These are phyloP conservation scores for Alternaria ventricosa DNA, from an alignment of 2,329 filamentous ascomycete species.

Conservation along the genomic window DNA sequence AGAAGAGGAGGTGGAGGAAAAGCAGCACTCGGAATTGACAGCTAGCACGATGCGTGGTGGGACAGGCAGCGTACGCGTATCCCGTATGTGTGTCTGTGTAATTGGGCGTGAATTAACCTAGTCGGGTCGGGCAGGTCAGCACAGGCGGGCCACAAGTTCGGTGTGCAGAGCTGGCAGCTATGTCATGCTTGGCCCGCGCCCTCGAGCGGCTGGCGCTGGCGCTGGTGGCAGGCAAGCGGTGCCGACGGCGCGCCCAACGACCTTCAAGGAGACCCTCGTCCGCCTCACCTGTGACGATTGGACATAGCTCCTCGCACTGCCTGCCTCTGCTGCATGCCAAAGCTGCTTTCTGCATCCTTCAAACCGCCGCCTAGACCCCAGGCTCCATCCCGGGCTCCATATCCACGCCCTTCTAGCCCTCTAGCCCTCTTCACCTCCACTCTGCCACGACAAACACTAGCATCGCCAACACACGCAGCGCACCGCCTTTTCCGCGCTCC, in stretches of 20 bases:
- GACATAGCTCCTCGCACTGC: constrained; percentile 8
- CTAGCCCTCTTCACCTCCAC: constrained; percentile 5
- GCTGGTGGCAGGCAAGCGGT: constrained; percentile 1
- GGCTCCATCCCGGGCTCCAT: not conserved
- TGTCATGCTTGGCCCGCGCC: constrained; percentile 18
- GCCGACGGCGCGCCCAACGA: not conserved
- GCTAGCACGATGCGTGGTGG: constrained; percentile 5
- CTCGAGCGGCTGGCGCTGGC: not conserved
- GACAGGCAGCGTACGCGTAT: constrained; percentile 17
- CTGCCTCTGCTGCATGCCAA: constrained; percentile 4
- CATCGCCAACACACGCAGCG: constrained; percentile 13
- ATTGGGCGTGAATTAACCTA: constrained; percentile 9
- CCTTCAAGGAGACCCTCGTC: constrained; percentile 9
- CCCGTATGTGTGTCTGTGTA: constrained; percentile 11
- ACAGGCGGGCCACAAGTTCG: constrained; percentile 6
- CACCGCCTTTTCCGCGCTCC: constrained; percentile 10
- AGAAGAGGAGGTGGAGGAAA: constrained; percentile 4
- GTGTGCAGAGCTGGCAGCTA: constrained; percentile 9
- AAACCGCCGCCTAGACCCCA: constrained; percentile 6
- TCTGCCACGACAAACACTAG: constrained; percentile 15
- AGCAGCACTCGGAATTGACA: not conserved
- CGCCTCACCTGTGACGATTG: constrained; percentile 14
- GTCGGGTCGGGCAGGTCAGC: not conserved
- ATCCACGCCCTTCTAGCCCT: constrained; percentile 9
- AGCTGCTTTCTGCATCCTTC: constrained; percentile 1